Percentiles rank a stretch among this genome's conserved stretches.
phyloP scores from a whole-genome alignment of 805 yeast genomes.

The Komagataella pastoris region DNA sequence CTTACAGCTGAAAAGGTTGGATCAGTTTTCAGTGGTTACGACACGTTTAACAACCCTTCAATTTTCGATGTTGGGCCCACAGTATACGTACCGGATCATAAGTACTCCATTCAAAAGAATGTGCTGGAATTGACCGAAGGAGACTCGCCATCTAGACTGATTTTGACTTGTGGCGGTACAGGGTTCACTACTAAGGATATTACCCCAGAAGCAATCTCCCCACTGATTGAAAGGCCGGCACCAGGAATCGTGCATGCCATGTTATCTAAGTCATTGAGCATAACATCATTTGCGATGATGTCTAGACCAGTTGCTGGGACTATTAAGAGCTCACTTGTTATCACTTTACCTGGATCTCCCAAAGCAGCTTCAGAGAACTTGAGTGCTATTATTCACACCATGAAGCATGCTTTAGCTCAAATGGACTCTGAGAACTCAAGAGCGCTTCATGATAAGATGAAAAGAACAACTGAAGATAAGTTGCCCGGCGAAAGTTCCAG shows the following conservation, averaged over 20 bases:
- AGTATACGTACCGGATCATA: slow-evolving; percentile 23
- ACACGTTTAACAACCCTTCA: slow-evolving; percentile 7
- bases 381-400: slow-evolving; percentile 19
- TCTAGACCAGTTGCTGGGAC: slow-evolving; percentile 39
- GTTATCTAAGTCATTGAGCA: slow-evolving; percentile 25
- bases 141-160: slow-evolving; percentile 11
- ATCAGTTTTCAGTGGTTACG: slow-evolving; percentile 16
- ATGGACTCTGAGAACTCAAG: slow-evolving; percentile 22
- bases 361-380: slow-evolving; percentile 33
- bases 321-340: slow-evolving; percentile 19
- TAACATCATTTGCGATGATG: slow-evolving; percentile 34
- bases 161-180: slow-evolving; percentile 41
- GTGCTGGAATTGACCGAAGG: slow-evolving; percentile 14
- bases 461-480: slow-evolving; percentile 13
- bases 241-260: slow-evolving; percentile 36
- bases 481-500: slow-evolving; percentile 7
- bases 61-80: slow-evolving; percentile 2
- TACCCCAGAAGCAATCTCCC: slow-evolving; percentile 37
- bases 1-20: neutral
- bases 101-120: slow-evolving; percentile 14
- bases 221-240: slow-evolving; percentile 27
- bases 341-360: slow-evolving; percentile 41
- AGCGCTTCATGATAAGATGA: slow-evolving; percentile 20
- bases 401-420: slow-evolving; percentile 31
- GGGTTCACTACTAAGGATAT: slow-evolving; percentile 31